phyloP scores from a whole-genome alignment of 2,329 filamentous ascomycete genomes.

The Sclerotiophoma versabilis region DNA sequence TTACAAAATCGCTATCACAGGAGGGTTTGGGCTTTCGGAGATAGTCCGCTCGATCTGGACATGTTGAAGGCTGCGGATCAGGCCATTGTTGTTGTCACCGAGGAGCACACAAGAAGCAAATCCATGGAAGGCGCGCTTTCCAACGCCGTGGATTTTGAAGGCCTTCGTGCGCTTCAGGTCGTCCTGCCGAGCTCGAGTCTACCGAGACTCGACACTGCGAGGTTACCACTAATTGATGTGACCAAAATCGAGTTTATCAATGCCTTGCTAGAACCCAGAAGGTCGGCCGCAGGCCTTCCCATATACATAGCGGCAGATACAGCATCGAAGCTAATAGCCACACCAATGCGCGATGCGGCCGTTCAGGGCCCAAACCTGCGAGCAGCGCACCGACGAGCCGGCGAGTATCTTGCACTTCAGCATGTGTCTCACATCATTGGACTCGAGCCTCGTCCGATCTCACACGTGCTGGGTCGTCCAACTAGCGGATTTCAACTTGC shows the following conservation, averaged over 20 bases:
- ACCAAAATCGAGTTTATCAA: conserved; percentile 43
- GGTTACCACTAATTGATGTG: conserved; percentile 52
- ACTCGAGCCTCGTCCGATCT: conserved; percentile 57
- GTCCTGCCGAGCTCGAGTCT: conserved; percentile 52
- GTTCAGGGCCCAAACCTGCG: conserved; percentile 57
- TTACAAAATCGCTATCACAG: conserved; percentile 50
- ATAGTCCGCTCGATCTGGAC: conserved; percentile 63
- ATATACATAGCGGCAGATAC: conserved; percentile 58
- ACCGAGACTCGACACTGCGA: conserved; percentile 53
- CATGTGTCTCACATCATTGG: conserved; percentile 59
- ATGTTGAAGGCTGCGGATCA: conserved; percentile 64
- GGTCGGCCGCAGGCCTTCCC: no score
- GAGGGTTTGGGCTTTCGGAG: conserved; percentile 65
- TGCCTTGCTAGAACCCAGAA: no score
- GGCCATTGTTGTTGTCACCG: conserved; percentile 64
- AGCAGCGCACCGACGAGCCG: conserved; percentile 58
- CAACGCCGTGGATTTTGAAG: conserved; percentile 24
- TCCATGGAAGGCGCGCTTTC: background rate
- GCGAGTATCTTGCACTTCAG: conserved; percentile 62
- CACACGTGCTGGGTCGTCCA: conserved; percentile 59
- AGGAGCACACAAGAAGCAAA: conserved; percentile 23
- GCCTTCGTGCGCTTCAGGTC: conserved; percentile 56
- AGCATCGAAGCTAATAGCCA: conserved; percentile 61
- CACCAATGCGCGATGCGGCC: conserved; percentile 60
- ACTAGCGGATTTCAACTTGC: conserved; percentile 57